A percentile compares a stretch with the other conserved stretches of the same genome.
phyloP scores from a whole-genome alignment of 495 filamentous ascomycete genomes.

The Penicillium bialowiezense region DNA sequence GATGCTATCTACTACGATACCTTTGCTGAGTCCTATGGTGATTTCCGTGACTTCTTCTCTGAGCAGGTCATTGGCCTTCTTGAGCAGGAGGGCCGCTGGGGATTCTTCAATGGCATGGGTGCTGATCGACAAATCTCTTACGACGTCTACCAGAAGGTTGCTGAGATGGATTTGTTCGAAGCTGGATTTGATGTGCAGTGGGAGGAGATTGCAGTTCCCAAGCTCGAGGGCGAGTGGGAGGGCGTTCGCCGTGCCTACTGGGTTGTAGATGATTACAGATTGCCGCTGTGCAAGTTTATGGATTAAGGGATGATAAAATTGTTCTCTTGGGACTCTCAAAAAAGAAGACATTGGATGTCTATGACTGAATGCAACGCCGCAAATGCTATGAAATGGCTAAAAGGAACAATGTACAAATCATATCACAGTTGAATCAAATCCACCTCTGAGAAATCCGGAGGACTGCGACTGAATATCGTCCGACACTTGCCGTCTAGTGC shows the following conservation, averaged over 20 bases:
- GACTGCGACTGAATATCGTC: constrained; percentile 83
- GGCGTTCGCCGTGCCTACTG: constrained; percentile 87
- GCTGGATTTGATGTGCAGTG: constrained; percentile 89
- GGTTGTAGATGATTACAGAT: constrained; percentile 70
- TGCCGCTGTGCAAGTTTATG: constrained; percentile 64
- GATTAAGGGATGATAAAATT: constrained; percentile 38
- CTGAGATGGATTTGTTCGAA: constrained; percentile 88
- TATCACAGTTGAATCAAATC: constrained; percentile 78
- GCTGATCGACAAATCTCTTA: constrained; percentile 91
- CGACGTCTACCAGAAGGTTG: constrained; percentile 91
- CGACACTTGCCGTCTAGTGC: constrained; percentile 78
- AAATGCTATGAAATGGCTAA: constrained; percentile 20
- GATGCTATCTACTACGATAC: constrained; percentile 98
- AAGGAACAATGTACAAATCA: constrained; percentile 17
- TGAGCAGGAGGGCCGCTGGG: constrained; percentile 69
- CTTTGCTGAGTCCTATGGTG: constrained; percentile 87
- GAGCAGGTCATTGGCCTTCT: constrained; percentile 81
- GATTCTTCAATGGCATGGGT: constrained; percentile 95
- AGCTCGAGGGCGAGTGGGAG: constrained; percentile 68
- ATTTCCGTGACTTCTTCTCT: constrained; percentile 81
- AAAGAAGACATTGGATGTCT: constrained; percentile 5
- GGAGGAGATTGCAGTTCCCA: constrained; percentile 72
- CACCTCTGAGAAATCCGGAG: constrained; percentile 88
- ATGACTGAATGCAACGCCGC: constrained; percentile 22
- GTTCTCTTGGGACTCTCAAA: neutral